A percentile compares a stretch with the other conserved stretches of the same genome.
Evolutionary conservation across 2,329 filamentous ascomycete genomes (phyloP).

Genomic region (Xylariomycetidae sp.): DNA sequence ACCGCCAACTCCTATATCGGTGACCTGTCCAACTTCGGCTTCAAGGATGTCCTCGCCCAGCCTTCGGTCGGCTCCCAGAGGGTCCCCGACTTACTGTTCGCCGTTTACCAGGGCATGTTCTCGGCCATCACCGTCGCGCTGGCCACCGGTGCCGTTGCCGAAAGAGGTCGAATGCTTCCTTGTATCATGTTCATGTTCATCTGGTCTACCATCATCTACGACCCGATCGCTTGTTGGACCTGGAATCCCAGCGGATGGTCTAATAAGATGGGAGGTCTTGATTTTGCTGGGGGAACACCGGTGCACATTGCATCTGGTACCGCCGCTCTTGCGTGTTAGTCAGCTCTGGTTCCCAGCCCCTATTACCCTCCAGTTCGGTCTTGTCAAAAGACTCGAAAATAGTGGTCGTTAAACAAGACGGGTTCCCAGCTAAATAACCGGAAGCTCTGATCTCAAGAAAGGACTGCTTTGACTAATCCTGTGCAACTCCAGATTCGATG

Average conservation of each 20-base stretch:
- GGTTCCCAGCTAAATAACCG: too few relatives aligned
- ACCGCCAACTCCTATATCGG: conserved; percentile 72
- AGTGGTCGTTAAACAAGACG: too few relatives aligned
- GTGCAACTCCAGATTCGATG: conserved; percentile 58
- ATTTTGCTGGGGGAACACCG: conserved; percentile 86
- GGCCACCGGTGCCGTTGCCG: conserved; percentile 78
- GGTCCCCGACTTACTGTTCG: conserved; percentile 80
- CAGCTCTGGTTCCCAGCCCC: neutral
- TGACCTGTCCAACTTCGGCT: conserved; percentile 73
- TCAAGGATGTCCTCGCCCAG: conserved; percentile 68
- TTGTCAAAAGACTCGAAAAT: too few relatives aligned
- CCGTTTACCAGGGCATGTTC: conserved; percentile 86
- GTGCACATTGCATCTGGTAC: conserved; percentile 83
- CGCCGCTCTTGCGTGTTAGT: conserved; percentile 68
- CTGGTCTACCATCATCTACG: conserved; percentile 87
- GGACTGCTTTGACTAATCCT: too few relatives aligned
- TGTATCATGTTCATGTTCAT: conserved; percentile 90
- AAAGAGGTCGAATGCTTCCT: conserved; percentile 82
- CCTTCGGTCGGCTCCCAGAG: conserved; percentile 69
- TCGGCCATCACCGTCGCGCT: conserved; percentile 81
- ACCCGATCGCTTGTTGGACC: conserved; percentile 91
- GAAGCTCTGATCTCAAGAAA: too few relatives aligned
- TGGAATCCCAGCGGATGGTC: conserved; percentile 86
- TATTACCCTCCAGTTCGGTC: too few relatives aligned
- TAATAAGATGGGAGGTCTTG: conserved; percentile 72